phyloP scores from a whole-genome alignment of 495 filamentous ascomycete species.

The Aspergillus saccharolyticus region DNA sequence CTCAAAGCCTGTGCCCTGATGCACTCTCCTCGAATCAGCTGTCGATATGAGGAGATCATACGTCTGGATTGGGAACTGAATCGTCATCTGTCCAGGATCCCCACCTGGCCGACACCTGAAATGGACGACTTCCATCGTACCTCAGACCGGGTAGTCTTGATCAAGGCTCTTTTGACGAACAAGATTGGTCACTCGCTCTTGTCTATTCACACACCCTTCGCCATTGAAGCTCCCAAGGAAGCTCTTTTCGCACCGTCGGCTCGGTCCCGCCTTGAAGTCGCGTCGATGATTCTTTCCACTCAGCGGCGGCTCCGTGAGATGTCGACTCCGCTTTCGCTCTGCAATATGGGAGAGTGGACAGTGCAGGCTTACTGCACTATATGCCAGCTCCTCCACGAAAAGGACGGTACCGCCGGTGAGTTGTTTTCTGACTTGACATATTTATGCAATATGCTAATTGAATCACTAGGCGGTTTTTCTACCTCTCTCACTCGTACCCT shows the following conservation, averaged over 20 bases:
- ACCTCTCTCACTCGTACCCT: conserved; percentile 27
- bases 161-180: conserved; percentile 33
- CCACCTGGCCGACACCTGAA: conserved; percentile 26
- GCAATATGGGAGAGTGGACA: conserved; percentile 38
- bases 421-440: neutral
- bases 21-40: conserved; percentile 40
- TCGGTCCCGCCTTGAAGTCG: conserved; percentile 35
- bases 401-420: conserved; percentile 14
- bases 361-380: conserved; percentile 36
- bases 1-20: conserved; percentile 36
- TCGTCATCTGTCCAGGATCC: conserved; percentile 34
- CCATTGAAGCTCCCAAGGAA: conserved; percentile 35
- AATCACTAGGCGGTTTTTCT: conserved; percentile 9
- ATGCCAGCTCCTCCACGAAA: conserved; percentile 33
- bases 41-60: conserved; percentile 43
- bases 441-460: neutral
- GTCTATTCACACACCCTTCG: conserved; percentile 41
- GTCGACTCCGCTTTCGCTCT: conserved; percentile 33
- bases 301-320: conserved; percentile 34
- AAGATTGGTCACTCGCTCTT: conserved; percentile 35
- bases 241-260: conserved; percentile 37
- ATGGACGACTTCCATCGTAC: conserved; percentile 18
- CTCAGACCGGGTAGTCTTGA: conserved; percentile 30
- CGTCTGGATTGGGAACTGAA: conserved; percentile 38
- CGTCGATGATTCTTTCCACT: conserved; percentile 35